Conservation (phyloP, 345 rosid genomes). For the Carallia pectinifolia region DNA sequence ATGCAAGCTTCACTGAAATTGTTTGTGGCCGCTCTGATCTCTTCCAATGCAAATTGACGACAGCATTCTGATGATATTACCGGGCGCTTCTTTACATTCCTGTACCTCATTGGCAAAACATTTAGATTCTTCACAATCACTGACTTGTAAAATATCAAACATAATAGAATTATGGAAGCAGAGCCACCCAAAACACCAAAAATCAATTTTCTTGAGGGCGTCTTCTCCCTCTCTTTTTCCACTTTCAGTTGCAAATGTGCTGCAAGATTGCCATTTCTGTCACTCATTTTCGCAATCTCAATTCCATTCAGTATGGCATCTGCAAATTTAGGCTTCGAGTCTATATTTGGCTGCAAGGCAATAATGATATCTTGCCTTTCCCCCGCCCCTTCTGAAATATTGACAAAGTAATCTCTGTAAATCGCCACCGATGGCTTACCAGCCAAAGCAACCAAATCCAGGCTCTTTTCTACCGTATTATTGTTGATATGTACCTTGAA, state of each 20-base stretch:
- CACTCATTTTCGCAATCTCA: slow-evolving; percentile 16
- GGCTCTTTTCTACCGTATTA: not conserved
- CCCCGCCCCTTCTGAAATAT: not conserved
- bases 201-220: not conserved
- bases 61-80: not conserved
- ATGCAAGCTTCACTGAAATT: slow-evolving; percentile 8
- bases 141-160: not conserved
- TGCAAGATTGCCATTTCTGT: slow-evolving; percentile 3
- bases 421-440: not conserved
- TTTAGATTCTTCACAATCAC: not conserved
- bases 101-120: not conserved
- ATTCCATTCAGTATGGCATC: slow-evolving; percentile 8
- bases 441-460: slow-evolving; percentile 5
- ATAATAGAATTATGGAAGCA: not conserved
- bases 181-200: not conserved
- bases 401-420: not conserved
- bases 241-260: not conserved
- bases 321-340: not conserved
- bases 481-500: slow-evolving; percentile 6
- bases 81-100: not conserved
- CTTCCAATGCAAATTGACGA: not conserved
- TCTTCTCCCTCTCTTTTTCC: not conserved
- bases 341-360: slow-evolving; percentile 4
- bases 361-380: not conserved
- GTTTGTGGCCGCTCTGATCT: slow-evolving; percentile 6